Evolutionary conservation across 2,329 filamentous ascomycete species (phyloP).

Genomic region (Pseudocercospora fijiensis): DNA sequence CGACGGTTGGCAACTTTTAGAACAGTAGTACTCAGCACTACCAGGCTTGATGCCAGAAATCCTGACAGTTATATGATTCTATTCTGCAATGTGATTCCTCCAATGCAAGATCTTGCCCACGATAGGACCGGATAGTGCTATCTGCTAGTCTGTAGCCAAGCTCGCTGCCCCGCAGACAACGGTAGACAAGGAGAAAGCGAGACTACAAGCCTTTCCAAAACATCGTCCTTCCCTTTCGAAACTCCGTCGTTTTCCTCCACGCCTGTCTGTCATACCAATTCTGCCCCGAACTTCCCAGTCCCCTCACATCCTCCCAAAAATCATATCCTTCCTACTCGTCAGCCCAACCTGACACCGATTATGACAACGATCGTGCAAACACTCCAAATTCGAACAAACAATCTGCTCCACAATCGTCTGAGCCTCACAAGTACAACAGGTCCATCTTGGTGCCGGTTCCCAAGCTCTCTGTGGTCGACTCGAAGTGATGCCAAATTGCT

Average conservation of each 20-base stretch:
- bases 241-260: background rate
- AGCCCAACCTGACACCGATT: constrained; percentile 12
- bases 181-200: too few species aligned
- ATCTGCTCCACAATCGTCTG: constrained; percentile 35
- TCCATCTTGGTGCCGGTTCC: constrained; percentile 32
- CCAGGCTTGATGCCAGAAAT: too few species aligned
- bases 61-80: too few species aligned
- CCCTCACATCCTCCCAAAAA: background rate
- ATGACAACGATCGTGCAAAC: constrained; percentile 33
- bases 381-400: constrained; percentile 31
- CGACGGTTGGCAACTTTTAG: constrained; percentile 52
- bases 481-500: constrained; percentile 11
- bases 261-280: background rate
- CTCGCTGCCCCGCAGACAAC: too few species aligned
- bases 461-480: constrained; percentile 25
- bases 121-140: too few species aligned
- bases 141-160: too few species aligned
- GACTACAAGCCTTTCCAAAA: background rate
- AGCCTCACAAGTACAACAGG: constrained; percentile 30
- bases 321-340: background rate
- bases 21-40: background rate
- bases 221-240: too few species aligned
- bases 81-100: too few species aligned
- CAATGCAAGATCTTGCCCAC: too few species aligned
- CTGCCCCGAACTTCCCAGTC: background rate